phyloP scores from a whole-genome alignment of 305 asterid genomes.

The Petunia hybrid region DNA sequence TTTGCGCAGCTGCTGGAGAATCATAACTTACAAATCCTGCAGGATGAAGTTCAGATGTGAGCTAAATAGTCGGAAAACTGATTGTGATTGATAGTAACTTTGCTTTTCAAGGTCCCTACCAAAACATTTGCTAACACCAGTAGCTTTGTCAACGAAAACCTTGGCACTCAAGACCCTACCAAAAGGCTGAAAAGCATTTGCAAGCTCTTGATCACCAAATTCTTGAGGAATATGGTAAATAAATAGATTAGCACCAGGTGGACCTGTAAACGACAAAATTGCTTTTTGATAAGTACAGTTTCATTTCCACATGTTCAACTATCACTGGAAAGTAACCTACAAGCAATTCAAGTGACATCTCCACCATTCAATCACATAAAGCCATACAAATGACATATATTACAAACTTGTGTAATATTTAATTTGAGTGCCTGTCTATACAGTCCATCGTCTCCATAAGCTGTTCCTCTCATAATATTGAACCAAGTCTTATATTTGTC shows the following conservation, averaged over 20 bases:
- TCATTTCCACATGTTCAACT: slow-evolving; percentile 5
- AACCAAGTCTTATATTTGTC: background rate
- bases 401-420: background rate
- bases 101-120: slow-evolving; percentile 55
- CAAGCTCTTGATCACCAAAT: slow-evolving; percentile 91
- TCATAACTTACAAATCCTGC: slow-evolving; percentile 96
- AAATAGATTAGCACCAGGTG: slow-evolving; percentile 92
- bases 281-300: background rate
- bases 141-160: slow-evolving; percentile 87
- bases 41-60: slow-evolving; percentile 33
- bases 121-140: slow-evolving; percentile 92
- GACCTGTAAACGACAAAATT: slow-evolving; percentile 61
- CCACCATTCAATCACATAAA: slow-evolving; percentile 5
- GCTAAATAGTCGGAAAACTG: slow-evolving; percentile 31
- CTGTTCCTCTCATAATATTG: slow-evolving; percentile 25
- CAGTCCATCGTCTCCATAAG: background rate
- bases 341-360: background rate
- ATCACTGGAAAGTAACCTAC: slow-evolving; percentile 10
- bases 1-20: slow-evolving; percentile 81
- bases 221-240: slow-evolving; percentile 98
- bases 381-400: background rate
- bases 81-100: slow-evolving; percentile 17
- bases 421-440: slow-evolving; percentile 24
- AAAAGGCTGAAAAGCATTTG: slow-evolving; percentile 72
- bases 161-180: slow-evolving; percentile 94